Base-by-base conservation (phyloP, 2,329 filamentous ascomycete genomes). In the Paecilomyces formosus region DNA sequence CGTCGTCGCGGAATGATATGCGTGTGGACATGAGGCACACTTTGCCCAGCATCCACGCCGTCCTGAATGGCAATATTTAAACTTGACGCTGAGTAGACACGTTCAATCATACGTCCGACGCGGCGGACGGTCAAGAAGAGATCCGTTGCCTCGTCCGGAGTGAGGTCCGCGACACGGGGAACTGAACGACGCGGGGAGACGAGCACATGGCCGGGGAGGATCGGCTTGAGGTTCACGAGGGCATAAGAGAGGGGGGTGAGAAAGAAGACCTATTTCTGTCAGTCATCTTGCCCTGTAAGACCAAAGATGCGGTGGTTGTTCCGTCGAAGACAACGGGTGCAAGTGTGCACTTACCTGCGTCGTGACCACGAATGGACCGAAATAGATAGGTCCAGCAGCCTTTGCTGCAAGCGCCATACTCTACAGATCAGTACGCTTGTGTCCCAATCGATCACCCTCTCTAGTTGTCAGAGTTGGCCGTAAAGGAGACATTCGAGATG, bases 51-150 rank as follows among this genome's bases (percentile, higher is more conserved):
- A 60, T 92, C 90, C 31, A 81, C 78, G 21, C 94, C 94, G 73
- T 99, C 94, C 73, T 99, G 94, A n/a, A 99, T 83, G 0, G 93
- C 92, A 55, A 99, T 87, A 70, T 96, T 97, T 76, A 97, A 88
- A 60, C 90, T 89, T 9, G 89, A 85, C 5, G 85, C 88, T 33
- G 81, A 70, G 71, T 83, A 82, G 62, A 85, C 73, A 30, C 79
- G 78, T 68, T 83, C 78, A 7, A 97, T 82, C 78, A 95, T 92
- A 53, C 82, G 83, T 66, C 92, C 88, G 5, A 96, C 87, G 49
- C 85, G 85, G 73, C 94, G 91, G 28, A 96, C 92, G 1, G 92
- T 88, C n/a, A 82, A 74, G 77, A 97, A 96, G 22, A 99, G 84
- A 72, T 99, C 93, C 35, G 80, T 78, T n/a, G 91, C 84, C 77